A percentile compares a stretch with the other conserved stretches of the same genome.
These are phyloP conservation scores for Adenanthera pavonina DNA, from an alignment of 306 rosid genomes.

Conservation along the genomic window DNA sequence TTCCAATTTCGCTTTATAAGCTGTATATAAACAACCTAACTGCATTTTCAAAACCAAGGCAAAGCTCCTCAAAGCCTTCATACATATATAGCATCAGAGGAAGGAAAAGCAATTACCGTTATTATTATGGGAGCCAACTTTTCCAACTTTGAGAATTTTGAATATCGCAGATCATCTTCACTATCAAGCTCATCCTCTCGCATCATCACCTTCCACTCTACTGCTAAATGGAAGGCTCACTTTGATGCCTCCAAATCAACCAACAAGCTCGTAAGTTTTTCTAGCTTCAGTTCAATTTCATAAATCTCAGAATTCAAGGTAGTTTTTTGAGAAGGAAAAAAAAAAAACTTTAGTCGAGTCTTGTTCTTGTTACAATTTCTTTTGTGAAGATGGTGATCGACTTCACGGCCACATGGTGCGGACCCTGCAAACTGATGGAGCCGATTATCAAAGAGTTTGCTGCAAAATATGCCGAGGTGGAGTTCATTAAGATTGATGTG, in stretches of 20 bases:
- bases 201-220: slow-evolving; percentile 53
- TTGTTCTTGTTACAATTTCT: not conserved
- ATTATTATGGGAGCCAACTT: slow-evolving; percentile 56
- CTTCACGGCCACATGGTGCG: slow-evolving; percentile 90
- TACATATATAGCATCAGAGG: not conserved
- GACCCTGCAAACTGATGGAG: slow-evolving; percentile 77
- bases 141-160: slow-evolving; percentile 36
- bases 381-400: slow-evolving; percentile 70
- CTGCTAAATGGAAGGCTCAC: slow-evolving; percentile 64
- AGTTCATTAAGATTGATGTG: slow-evolving; percentile 73
- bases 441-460: slow-evolving; percentile 62
- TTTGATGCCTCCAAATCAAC: slow-evolving; percentile 53
- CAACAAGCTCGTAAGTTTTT: slow-evolving; percentile 63
- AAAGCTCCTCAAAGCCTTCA: not conserved
- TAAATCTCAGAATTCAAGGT: too few relatives aligned
- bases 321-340: too few relatives aligned
- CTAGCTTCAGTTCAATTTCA: too few relatives aligned
- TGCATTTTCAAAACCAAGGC: not conserved
- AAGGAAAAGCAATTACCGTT: not conserved
- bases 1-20: too few relatives aligned
- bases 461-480: slow-evolving; percentile 58
- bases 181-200: slow-evolving; percentile 15
- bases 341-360: too few relatives aligned
- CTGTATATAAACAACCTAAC: not conserved
- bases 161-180: slow-evolving; percentile 23